Evolutionary conservation across 306 rosid species (phyloP).

Genomic region (Hippophae rhamnoides): DNA sequence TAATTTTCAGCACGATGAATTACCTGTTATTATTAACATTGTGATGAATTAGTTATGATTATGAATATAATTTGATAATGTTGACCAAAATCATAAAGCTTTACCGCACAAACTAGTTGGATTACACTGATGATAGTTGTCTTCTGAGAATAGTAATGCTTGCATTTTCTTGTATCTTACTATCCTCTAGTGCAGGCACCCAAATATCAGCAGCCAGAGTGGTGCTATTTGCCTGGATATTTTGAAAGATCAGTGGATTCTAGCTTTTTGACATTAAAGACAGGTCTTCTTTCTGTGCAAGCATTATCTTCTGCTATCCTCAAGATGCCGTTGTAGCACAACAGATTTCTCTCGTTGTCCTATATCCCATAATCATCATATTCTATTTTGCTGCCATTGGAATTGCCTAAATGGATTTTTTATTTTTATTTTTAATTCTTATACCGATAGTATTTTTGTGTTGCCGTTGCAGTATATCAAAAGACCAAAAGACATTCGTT

Average conservation of each 20-base stretch:
- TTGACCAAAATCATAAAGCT: too few relatives aligned
- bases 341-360: constrained; percentile 42
- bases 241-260: constrained; percentile 98
- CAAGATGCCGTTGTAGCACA: constrained; percentile 99
- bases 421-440: neutral
- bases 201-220: constrained; percentile 97
- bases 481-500: constrained; percentile 74
- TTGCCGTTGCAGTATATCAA: constrained; percentile 59
- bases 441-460: constrained; percentile 7
- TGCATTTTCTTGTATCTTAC: constrained; percentile 8
- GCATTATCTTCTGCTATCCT: constrained; percentile 96
- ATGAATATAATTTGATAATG: too few relatives aligned
- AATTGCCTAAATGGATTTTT: too few relatives aligned
- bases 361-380: neutral
- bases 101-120: too few relatives aligned
- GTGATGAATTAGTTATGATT: too few relatives aligned
- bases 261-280: constrained; percentile 90
- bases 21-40: too few relatives aligned
- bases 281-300: constrained; percentile 96
- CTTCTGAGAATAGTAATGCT: constrained; percentile 12
- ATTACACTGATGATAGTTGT: too few relatives aligned
- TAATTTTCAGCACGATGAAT: too few relatives aligned
- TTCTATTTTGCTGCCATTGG: too few relatives aligned
- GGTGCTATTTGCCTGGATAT: constrained; percentile 96
- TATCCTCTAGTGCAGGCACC: constrained; percentile 66